Evolutionary conservation across 2,329 filamentous ascomycete genomes (phyloP).

Genomic region (Penicillium decumbens): DNA sequence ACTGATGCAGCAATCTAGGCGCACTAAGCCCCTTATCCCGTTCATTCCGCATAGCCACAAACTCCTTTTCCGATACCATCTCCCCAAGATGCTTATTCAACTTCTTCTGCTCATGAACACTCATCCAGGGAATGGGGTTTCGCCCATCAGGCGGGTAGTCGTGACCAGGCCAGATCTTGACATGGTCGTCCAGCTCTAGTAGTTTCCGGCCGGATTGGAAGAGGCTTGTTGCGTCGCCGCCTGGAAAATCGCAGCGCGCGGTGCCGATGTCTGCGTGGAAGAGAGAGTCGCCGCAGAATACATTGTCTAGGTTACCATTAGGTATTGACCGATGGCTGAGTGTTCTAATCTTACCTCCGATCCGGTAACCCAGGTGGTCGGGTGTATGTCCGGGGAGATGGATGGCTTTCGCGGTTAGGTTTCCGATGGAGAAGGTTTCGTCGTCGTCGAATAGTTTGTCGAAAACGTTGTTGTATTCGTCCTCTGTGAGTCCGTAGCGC

Average conservation of each 20-base stretch:
- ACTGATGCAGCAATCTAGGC: slow-evolving; percentile 49
- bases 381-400: slow-evolving; percentile 62
- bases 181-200: slow-evolving; percentile 41
- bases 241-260: slow-evolving; percentile 54
- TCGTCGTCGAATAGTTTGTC: slow-evolving; percentile 54
- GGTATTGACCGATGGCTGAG: background rate
- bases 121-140: slow-evolving; percentile 41
- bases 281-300: slow-evolving; percentile 53
- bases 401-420: slow-evolving; percentile 46
- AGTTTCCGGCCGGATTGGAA: slow-evolving; percentile 46
- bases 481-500: slow-evolving; percentile 46
- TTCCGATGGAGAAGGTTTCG: slow-evolving; percentile 52
- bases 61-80: slow-evolving; percentile 42
- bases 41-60: slow-evolving; percentile 42
- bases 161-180: slow-evolving; percentile 53
- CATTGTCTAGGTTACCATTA: slow-evolving; percentile 35
- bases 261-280: slow-evolving; percentile 52
- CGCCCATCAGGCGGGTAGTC: slow-evolving; percentile 49
- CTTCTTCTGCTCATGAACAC: slow-evolving; percentile 45
- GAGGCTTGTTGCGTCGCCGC: slow-evolving; percentile 45
- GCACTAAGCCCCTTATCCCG: slow-evolving; percentile 44
- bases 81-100: slow-evolving; percentile 50
- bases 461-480: slow-evolving; percentile 50
- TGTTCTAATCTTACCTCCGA: slow-evolving; percentile 40
- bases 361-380: slow-evolving; percentile 58